Evolutionary conservation across 179 eudicot genomes (phyloP).

Genomic region (Monotropa hypopitys): DNA sequence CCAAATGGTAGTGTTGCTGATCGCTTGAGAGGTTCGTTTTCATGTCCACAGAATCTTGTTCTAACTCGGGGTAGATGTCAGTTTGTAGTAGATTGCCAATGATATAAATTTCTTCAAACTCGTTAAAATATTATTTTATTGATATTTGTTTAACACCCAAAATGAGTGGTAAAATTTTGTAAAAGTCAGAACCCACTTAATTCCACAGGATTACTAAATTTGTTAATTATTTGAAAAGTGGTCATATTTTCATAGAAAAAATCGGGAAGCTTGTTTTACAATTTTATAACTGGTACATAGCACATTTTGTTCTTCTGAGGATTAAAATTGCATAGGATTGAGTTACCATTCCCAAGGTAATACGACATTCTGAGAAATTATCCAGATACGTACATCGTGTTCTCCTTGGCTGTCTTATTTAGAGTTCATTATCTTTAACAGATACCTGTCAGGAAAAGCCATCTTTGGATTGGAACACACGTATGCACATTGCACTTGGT

Average conservation of each 20-base stretch:
- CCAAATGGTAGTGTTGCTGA: slow-evolving; percentile 93
- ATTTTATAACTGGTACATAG: not conserved
- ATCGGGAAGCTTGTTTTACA: not conserved
- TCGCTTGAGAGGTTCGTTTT: slow-evolving; percentile 73
- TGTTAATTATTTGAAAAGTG: not conserved
- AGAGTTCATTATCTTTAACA: slow-evolving; percentile 14
- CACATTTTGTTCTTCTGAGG: not conserved
- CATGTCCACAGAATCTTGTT: not conserved
- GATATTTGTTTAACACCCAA: not conserved
- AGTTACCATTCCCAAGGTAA: not conserved
- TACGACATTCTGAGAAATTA: not conserved
- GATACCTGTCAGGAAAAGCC: slow-evolving; percentile 54
- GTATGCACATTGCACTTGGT: slow-evolving; percentile 75
- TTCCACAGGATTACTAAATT: not conserved
- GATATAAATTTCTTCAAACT: not conserved
- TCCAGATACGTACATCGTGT: not conserved
- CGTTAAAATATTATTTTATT: no score
- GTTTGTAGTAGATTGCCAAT: not conserved
- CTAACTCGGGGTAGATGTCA: not conserved
- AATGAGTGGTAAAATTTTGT: not conserved
- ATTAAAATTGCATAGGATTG: not conserved
- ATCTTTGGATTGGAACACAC: slow-evolving; percentile 75
- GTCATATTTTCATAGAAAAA: not conserved
- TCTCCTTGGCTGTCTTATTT: not conserved
- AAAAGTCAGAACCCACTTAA: not conserved